Evolutionary conservation across 1,284 basidiomycete genomes (phyloP), one percentile per base, ranked within the genome.

Genomic region (Apiotrichum laibachii): DNA sequence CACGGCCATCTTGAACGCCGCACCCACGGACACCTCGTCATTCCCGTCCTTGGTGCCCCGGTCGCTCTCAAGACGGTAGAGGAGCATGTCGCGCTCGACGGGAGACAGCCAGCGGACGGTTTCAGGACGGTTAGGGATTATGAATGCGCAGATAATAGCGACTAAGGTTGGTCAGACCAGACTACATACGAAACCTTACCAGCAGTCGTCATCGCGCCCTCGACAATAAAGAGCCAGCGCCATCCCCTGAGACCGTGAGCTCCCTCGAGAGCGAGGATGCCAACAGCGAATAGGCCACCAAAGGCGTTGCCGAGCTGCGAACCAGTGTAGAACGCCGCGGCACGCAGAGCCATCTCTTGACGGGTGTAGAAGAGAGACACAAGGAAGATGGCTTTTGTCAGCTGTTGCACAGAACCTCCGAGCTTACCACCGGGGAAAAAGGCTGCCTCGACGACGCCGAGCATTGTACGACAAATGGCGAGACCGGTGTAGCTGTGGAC

Each of bases 261-360:
- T 1, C 46, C 46, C 46, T 51, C 51, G 11, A 43, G 31, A 19
- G 54, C 10, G 26, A 55, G 52, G 44, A 55, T 44, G 7, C 22
- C 58, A 15, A 55, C 21, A 8, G 56, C 56, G 22, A 77, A 69
- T 2, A 77, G 67, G 53, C 72, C 72, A 21, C 72, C 72, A 54
- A 77, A 75, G 12, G 78, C 77, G 56, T 77, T 78, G 1, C 72
- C 72, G 45, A 77, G 59, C 48, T 77, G 72, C 13, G 68, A 70
- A 5, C 75, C 76, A 42, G 67, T 67, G 66, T 73, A 79, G 7
- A 78, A 66, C 31, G 68, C 64, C 18, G 69, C 70, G 15, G 64
- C 61, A 16, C 70, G 66, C 13, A 72, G 49, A 15, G 71, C 72
- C 67, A 75, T 71, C 40, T 69, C 61, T 50, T 63, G 61, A 53